phyloP scores from a whole-genome alignment of 1,139 yeast species.

The Nakaseomyces uthaithaninus region DNA sequence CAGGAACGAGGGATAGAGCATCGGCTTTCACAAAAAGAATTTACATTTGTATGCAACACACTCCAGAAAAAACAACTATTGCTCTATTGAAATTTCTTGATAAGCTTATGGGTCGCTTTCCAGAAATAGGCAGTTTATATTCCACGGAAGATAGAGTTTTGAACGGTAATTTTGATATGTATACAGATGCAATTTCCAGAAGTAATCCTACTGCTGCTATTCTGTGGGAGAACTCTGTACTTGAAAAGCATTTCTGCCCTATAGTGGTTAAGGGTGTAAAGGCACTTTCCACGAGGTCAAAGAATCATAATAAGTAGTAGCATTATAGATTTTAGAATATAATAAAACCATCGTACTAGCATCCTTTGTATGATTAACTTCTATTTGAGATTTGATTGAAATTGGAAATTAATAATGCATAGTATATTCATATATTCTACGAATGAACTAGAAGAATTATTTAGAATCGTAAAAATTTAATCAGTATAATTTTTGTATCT shows the following conservation, averaged over 20 bases:
- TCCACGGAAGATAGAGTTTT: constrained; percentile 84
- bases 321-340: constrained; percentile 2
- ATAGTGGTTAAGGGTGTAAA: constrained; percentile 53
- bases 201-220: constrained; percentile 83
- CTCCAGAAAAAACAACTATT: constrained; percentile 82
- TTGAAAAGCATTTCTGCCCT: constrained; percentile 78
- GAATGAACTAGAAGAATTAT: too few species aligned
- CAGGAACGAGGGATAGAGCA: constrained; percentile 66
- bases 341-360: neutral
- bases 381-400: too few species aligned
- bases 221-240: constrained; percentile 74
- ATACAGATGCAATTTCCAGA: constrained; percentile 61
- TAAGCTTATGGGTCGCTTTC: constrained; percentile 60
- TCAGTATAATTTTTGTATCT: too few species aligned
- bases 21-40: constrained; percentile 78
- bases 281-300: constrained; percentile 35
- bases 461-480: too few species aligned
- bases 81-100: constrained; percentile 73
- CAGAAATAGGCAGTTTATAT: constrained; percentile 64
- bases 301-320: constrained; percentile 19
- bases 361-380: too few species aligned
- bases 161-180: constrained; percentile 63
- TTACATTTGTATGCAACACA: constrained; percentile 55
- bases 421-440: too few species aligned
- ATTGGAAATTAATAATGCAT: too few species aligned